Conservation (phyloP, 2,329 filamentous ascomycete species). For the Aspergillus phoenicis region DNA sequence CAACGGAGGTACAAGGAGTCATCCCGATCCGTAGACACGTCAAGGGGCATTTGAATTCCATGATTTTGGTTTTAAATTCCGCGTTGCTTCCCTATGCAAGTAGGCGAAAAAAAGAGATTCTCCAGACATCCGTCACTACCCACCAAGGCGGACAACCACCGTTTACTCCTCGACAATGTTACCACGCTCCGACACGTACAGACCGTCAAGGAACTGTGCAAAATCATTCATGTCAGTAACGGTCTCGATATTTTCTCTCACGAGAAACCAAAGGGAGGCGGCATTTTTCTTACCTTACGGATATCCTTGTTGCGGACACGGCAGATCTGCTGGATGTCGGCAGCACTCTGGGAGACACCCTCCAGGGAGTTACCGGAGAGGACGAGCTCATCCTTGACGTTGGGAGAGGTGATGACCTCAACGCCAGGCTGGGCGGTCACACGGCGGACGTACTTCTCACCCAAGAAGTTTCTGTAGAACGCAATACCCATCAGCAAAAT, state of each 20-base stretch:
- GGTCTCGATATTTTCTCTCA: neutral
- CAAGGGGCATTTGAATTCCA: slow-evolving; percentile 29
- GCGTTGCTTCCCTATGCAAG: slow-evolving; percentile 45
- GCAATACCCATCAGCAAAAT: slow-evolving; percentile 35
- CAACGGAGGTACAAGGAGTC: slow-evolving; percentile 24
- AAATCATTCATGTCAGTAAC: neutral
- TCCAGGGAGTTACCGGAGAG: slow-evolving; percentile 93
- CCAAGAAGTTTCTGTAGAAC: slow-evolving; percentile 81
- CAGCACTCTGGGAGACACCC: slow-evolving; percentile 94
- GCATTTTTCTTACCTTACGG: slow-evolving; percentile 72
- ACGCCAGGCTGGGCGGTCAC: slow-evolving; percentile 89
- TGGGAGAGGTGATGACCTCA: slow-evolving; percentile 83
- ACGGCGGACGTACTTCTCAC: slow-evolving; percentile 97
- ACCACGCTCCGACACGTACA: slow-evolving; percentile 98
- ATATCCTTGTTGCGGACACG: slow-evolving; percentile 99
- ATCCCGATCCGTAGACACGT: slow-evolving; percentile 31
- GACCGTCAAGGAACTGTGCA: slow-evolving; percentile 92
- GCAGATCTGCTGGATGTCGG: slow-evolving; percentile 99
- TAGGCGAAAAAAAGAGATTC: slow-evolving; percentile 42
- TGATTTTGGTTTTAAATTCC: slow-evolving; percentile 38
- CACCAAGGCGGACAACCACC: slow-evolving; percentile 36
- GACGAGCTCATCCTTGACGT: slow-evolving; percentile 96
- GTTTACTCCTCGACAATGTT: slow-evolving; percentile 74
- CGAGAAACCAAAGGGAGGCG: neutral
- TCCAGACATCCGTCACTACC: slow-evolving; percentile 40